Evolutionary conservation across 352 stramenopile species (phyloP), one percentile per base, ranked within the genome.

Genomic region (Pythium aphanidermatum): DNA sequence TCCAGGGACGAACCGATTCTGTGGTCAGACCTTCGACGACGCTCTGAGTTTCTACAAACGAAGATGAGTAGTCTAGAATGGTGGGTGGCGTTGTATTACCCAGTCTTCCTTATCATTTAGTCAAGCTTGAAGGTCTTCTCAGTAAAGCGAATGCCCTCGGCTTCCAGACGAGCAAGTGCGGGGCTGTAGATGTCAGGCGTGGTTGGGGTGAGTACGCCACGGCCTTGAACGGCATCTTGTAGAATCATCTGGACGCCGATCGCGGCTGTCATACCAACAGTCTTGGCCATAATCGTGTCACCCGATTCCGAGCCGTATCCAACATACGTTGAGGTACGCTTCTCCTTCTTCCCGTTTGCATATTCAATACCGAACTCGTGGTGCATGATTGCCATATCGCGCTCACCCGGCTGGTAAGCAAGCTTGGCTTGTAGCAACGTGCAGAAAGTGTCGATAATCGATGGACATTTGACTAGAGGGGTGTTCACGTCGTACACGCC

Each of bases 241-340:
- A 98, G 72, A 41, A 98, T 95, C 51, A 98, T 74, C 47, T 97
- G 86, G 12, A 96, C 83, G 17, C 89, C 90, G 44, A 97, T 94
- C 6, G 93, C 95, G 33, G 92, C 85, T 35, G 90, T 97, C 35
- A 97, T 82, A 6, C 95, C 95, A 21, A 98, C 95, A 9, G 93
- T 98, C 65, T 96, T 96, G 14, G 87, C 86, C 95, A 98, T 98
- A 26, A 96, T 86, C 2, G 89, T 97, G 65, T 96, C 92, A 6
- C 87, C 77, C 6, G 88, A 65, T 23, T 92, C 78, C 5, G 81
- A 83, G 10, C 92, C 94, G 56, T 97, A 98, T 4, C 92, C 83
- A 24, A 97, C 77, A 24, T 97, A 88, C 10, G 80, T 96, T 2
- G 86, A 97, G 8, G 77, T 89, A 27, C 95, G 84, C 51, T 68